These are phyloP conservation scores for Glycine tomentella DNA, from an alignment of 306 rosid species.

Conservation along the genomic window DNA sequence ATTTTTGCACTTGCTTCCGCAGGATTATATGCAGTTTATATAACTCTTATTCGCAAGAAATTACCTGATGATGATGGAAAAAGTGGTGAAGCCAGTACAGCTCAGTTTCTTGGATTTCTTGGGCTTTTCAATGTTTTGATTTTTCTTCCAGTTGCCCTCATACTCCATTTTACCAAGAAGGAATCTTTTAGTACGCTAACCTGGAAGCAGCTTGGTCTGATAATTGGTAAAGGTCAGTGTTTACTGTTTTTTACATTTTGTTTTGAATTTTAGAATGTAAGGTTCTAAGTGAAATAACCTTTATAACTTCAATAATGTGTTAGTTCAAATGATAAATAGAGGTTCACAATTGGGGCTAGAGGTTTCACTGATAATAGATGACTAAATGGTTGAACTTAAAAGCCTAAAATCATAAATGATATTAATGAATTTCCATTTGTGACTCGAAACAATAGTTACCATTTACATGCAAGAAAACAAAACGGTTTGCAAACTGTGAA, in stretches of 20 bases:
- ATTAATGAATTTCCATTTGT: constrained; percentile 16
- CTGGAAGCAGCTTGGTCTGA: constrained; percentile 82
- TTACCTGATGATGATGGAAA: constrained; percentile 80
- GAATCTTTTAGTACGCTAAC: constrained; percentile 76
- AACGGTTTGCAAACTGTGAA: background rate
- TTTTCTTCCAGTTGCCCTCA: constrained; percentile 80
- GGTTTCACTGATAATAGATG: background rate
- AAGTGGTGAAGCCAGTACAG: constrained; percentile 88
- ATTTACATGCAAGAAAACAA: background rate
- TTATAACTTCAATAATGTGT: background rate
- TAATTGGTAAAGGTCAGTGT: constrained; percentile 89
- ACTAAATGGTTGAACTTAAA: constrained; percentile 11
- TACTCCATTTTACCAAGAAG: constrained; percentile 63
- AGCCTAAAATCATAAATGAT: background rate
- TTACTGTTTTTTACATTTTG: constrained; percentile 4
- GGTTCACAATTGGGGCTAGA: background rate
- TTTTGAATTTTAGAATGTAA: constrained; percentile 16
- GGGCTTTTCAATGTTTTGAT: constrained; percentile 83
- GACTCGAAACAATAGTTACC: background rate
- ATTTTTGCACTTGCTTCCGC: constrained; percentile 82
- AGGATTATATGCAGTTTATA: constrained; percentile 81
- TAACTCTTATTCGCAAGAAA: constrained; percentile 91
- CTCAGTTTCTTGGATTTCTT: constrained; percentile 89
- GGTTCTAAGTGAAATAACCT: constrained; percentile 25
- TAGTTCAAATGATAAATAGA: background rate